Evolutionary conservation across 2,329 filamentous ascomycete genomes (phyloP).

Genomic region (Dryadomyces quercus-mongolicae): DNA sequence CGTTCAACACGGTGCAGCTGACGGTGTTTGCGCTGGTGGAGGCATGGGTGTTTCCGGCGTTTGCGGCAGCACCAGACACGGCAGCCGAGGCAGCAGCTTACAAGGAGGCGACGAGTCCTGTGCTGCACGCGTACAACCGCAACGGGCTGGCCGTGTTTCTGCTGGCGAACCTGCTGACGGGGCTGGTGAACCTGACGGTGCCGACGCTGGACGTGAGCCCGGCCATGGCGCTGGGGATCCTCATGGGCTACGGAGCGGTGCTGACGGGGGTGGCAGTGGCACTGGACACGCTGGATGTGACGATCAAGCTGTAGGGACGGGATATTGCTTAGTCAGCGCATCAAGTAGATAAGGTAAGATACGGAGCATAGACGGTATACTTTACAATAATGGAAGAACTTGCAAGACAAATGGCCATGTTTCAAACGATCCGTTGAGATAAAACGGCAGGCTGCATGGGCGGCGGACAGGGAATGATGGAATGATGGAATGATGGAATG

Average conservation of each 20-base stretch:
- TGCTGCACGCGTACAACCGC: conserved; percentile 76
- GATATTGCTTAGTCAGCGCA: background rate
- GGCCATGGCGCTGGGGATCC: conserved; percentile 55
- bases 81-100: conserved; percentile 52
- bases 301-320: conserved; percentile 61
- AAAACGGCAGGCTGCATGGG: background rate
- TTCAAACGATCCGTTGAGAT: background rate
- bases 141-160: conserved; percentile 82
- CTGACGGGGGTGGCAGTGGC: conserved; percentile 56
- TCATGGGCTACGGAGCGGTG: conserved; percentile 58
- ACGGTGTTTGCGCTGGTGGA: conserved; percentile 69
- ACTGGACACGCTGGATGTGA: conserved; percentile 53
- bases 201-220: conserved; percentile 64
- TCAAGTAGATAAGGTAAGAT: too few relatives aligned
- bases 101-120: conserved; percentile 59
- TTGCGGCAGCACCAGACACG: conserved; percentile 41
- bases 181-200: conserved; percentile 75
- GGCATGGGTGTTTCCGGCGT: conserved; percentile 59
- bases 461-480: background rate
- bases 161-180: conserved; percentile 79
- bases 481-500: background rate
- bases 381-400: too few relatives aligned
- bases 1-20: conserved; percentile 80
- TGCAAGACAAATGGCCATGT: too few relatives aligned
- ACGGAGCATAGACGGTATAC: too few relatives aligned